Base-by-base conservation (phyloP, 441 rosid species). In the Raphanus hybrid region DNA sequence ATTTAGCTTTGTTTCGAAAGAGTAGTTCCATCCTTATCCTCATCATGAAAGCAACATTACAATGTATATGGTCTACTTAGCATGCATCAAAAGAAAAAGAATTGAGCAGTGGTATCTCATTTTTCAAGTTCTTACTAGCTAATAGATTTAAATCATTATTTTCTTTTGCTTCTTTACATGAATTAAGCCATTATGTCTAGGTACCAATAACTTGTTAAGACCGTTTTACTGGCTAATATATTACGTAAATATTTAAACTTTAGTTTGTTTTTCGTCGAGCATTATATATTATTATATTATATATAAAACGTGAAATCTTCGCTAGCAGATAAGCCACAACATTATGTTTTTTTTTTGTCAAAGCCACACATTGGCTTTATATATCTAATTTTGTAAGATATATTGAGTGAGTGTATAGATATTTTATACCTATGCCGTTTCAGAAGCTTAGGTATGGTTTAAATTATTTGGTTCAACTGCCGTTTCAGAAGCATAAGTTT, bases 41-140 rank as follows among this genome's bases (percentile, higher is more conserved):
- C 74, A 73, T 68, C 78, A 68, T 61, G 74, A 73, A 78, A 68
- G 74, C 62, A 67, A 39, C 70, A n/a, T 59, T 61, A 39, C 58
- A 58, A 37, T 78, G 65, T 54, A 78, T 73, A 78, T 73, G 78
- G 81, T 67, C 64, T 73, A 78, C 81, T 66, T 35, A 68, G 74
- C 78, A 73, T 78, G 82, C 82, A 78, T 73, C 69, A 35, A 72
- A 59, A 60, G 69, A 67, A 72, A 78, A 73, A 72, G 35, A 67
- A 37, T 34, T 34, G 52, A 77, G 23, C 26, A 65, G 68, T 77
- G 67, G 59, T 55, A 7, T 55, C 15, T 26, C 41, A n/a, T 69
- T 68, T 34, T 35, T 39, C 73, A 48, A 68, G 63, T 26, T 57
- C 11, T 11, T 57, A 20, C 15, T 37, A 67, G 41, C 71, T 48